Evolutionary conservation across 2,329 filamentous ascomycete species (phyloP), one percentile per base, ranked within the genome.

Genomic region (Blastomyces parvus): DNA sequence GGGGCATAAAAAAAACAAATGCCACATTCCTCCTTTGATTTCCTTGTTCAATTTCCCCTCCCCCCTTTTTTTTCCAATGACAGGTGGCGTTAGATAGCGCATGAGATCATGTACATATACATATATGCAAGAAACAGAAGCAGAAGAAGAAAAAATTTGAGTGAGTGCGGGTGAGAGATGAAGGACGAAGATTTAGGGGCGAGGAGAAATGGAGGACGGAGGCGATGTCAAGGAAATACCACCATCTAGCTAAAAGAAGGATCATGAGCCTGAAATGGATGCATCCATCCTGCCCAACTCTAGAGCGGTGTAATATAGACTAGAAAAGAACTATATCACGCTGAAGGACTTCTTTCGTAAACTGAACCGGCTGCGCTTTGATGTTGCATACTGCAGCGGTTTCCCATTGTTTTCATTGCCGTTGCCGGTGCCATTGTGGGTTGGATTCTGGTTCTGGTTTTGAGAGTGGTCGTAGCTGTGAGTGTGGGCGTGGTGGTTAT

Each of bases 261-360:
- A 13, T 27, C 11, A 13, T 50, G 48, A 33, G 19, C 19, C 4
- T 53, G 48, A 30, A n/a, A n/a, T n/a, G n/a, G n/a, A n/a, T n/a
- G n/a, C n/a, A 27, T 17, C 1, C 11, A 30, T 3, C 7, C 8
- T 13, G 13, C 17, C 30, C 19, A 36, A n/a, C 2, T 3, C 25
- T 6, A n/a, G 30, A 36, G 52, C 17, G n/a, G 22, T 9, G 30
- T 55, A n/a, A 36, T 33, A 36, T 53, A 11, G 3, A 36, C 27
- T 55, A 30, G 14, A 19, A 19, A n/a, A 25, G 33, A 55, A 71
- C 63, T 69, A 69, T 59, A 72, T 67, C 64, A 77, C 72, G 67
- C 72, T 77, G 63, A 78, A 79, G 7, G 74, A 77, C 66, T 78
- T 79, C 68, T 78, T 79, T 59, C 76, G 70, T 62, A 79, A 68